Base-by-base conservation (phyloP, 2,329 filamentous ascomycete species). In the Metarhizium brunneum region DNA sequence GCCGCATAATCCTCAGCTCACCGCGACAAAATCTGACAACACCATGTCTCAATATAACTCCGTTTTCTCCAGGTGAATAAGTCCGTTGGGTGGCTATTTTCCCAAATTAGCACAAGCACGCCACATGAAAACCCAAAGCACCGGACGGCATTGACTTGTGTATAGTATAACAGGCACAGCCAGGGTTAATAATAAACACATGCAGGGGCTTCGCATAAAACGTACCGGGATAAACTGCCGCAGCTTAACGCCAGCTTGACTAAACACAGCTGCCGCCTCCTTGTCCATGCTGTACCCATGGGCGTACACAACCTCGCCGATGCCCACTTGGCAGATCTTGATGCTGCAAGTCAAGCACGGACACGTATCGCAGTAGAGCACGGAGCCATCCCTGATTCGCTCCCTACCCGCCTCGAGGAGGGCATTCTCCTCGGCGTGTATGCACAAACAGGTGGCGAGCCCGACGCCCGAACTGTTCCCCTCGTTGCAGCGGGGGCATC, bases 381-480 rank as follows among this genome's bases (percentile, higher is more conserved):
- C 88, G 42, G 88, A 83, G 4, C 86, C 88, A 55, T 90, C 87
- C 20, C 90, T 79, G 62, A 99, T 90, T 56, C 94, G 80, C 71
- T 97, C 94, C 63, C 94, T 79, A 0, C 94, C 94, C 20, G 94
- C 94, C 75, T 99, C 94, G 10, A 99, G 78, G 56, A 99, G 78
- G 1, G 94, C 94, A 69, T 99, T 99, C 73, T 99, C 94, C 75
- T 99, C 94, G 1, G 94, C 94, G 69, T 99, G 94, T n/a, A 99
- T 83, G 69, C 94, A 99, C 52, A 97, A 79, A 66, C 94, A 99
- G 6, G 92, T 96, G 4, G 86, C 84, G 20, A 99, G 79, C 1
- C 82, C 85, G 49, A 85, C 79, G 29, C 94, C 94, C 47, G 78
- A 78, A 35, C 80, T 80, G 55, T 83, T 79, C 6, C 84, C 87